phyloP scores from a whole-genome alignment of 441 rosid genomes.

The Rhodomyrtus psidioides region DNA sequence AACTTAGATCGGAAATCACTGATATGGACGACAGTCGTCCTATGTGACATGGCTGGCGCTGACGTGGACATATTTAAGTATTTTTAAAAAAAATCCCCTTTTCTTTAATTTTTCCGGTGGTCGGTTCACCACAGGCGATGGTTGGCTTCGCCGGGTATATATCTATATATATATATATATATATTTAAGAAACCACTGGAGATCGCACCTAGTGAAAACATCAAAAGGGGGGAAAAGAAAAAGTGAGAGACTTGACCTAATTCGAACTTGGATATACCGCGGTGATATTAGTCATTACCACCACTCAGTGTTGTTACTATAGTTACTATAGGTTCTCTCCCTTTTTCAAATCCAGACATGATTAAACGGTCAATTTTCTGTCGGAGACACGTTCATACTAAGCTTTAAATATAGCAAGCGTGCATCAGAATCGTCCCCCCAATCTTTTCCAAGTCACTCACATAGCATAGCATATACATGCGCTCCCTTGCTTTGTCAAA shows the following conservation, averaged over 20 bases:
- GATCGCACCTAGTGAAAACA: too few species aligned
- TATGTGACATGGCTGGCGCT: accelerated
- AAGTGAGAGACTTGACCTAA: not conserved
- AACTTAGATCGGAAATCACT: too few species aligned
- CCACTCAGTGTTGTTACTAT: not conserved
- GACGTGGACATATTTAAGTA: too few species aligned
- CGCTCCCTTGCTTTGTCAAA: not conserved
- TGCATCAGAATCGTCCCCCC: not conserved
- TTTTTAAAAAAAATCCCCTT: too few species aligned
- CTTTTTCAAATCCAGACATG: not conserved
- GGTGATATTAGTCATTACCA: not conserved
- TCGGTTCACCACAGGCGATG: accelerated
- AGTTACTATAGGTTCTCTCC: not conserved
- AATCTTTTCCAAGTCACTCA: not conserved
- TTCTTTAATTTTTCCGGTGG: too few species aligned
- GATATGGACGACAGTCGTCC: accelerated
- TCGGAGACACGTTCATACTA: not conserved
- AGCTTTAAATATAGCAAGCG: not conserved
- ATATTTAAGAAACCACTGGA: not conserved
- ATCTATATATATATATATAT: too few species aligned
- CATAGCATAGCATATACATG: not conserved
- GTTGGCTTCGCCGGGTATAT: too few species aligned
- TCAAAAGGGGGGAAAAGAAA: too few species aligned
- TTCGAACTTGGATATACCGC: not conserved
- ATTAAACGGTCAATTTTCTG: not conserved